Evolutionary conservation across 768 basidiomycete species (phyloP).

Genomic region (Crassisporium funariophilum): DNA sequence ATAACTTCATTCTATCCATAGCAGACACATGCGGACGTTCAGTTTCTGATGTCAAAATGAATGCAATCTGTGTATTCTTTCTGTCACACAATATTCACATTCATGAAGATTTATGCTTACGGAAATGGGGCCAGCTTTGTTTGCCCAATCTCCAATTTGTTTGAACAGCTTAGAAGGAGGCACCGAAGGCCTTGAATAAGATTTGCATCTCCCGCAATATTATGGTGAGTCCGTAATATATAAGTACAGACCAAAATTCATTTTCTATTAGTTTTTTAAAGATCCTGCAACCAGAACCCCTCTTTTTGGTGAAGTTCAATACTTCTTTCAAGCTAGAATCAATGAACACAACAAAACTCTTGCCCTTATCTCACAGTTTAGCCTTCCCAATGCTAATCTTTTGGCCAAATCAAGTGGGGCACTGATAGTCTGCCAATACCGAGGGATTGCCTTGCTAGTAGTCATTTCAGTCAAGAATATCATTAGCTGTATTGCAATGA

Average conservation of each 20-base stretch:
- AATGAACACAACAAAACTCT: conserved; percentile 4
- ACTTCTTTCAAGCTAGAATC: conserved; percentile 13
- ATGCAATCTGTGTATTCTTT: conserved; percentile 1
- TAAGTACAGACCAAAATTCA: not conserved
- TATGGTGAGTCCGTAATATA: conserved; percentile 7
- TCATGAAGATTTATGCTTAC: not conserved
- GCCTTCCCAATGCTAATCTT: conserved; percentile 5
- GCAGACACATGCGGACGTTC: not conserved
- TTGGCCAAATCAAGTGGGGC: conserved; percentile 5
- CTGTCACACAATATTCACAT: not conserved
- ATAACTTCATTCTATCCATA: conserved; percentile 6
- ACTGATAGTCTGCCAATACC: conserved; percentile 4
- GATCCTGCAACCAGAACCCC: not conserved
- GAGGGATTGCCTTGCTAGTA: not conserved
- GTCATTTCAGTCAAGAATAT: conserved; percentile 7
- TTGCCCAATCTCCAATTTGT: conserved; percentile 15
- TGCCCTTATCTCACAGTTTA: conserved; percentile 12
- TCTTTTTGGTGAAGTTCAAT: conserved; percentile 18
- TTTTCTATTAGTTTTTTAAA: not conserved
- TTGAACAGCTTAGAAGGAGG: conserved; percentile 10
- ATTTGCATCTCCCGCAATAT: conserved; percentile 12
- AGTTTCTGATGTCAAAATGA: not conserved
- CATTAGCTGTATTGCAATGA: conserved; percentile 8
- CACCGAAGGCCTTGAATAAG: not conserved
- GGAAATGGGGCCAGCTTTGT: conserved; percentile 7